Conservation (phyloP, 139 green algal species). For the Nannochloris sp. region DNA sequence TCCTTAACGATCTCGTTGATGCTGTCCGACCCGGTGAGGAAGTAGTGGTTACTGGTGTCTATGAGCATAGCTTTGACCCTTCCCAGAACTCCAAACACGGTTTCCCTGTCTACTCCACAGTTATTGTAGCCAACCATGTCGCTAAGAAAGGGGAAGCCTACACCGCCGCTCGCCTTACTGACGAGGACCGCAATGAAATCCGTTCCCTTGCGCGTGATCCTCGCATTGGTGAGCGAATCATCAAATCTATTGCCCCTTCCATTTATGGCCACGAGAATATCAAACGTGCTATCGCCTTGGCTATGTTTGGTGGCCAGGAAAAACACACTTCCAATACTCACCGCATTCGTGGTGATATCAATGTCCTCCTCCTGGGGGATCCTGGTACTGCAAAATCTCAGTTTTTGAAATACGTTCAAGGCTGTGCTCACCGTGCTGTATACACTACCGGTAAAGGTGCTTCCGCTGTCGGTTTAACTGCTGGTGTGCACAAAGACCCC, state of each 20-base stretch:
- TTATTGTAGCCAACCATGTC: constrained; percentile 93
- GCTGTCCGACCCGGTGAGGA: constrained; percentile 86
- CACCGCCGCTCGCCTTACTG: constrained; percentile 64
- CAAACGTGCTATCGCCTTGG: constrained; percentile 90
- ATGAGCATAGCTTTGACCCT: constrained; percentile 83
- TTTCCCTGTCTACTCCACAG: constrained; percentile 94
- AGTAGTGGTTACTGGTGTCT: constrained; percentile 90
- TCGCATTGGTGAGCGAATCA: constrained; percentile 73
- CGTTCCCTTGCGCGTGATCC: constrained; percentile 65
- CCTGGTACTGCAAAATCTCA: constrained; percentile 91
- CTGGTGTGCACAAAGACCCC: constrained; percentile 88
- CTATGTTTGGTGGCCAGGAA: constrained; percentile 89
- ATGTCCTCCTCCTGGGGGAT: constrained; percentile 96
- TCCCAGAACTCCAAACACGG: constrained; percentile 80
- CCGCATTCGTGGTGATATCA: constrained; percentile 93
- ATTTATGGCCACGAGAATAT: constrained; percentile 98
- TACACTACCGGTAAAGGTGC: constrained; percentile 99
- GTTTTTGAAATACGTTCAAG: constrained; percentile 99
- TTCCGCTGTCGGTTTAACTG: constrained; percentile 93
- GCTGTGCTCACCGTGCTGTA: constrained; percentile 81
- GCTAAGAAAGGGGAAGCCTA: constrained; percentile 60
- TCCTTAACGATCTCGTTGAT: constrained; percentile 97
- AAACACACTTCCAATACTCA: constrained; percentile 62
- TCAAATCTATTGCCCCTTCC: constrained; percentile 92
- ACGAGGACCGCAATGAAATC: constrained; percentile 87